phyloP scores from a whole-genome alignment of 306 rosid genomes.

The Biancaea sappan region DNA sequence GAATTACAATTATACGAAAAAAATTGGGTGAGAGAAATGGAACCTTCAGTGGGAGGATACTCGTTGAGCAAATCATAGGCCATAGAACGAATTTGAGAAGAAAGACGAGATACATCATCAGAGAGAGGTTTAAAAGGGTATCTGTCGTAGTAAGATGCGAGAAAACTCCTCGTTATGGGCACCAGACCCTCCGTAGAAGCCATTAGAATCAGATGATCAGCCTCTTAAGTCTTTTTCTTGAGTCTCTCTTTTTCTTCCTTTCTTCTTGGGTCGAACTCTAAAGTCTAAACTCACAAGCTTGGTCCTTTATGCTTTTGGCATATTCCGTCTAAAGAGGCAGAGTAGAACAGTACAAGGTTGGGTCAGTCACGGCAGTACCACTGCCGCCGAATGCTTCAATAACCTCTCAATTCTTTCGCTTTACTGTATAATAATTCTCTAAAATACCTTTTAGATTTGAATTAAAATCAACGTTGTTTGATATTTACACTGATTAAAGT shows the following conservation, averaged over 20 bases:
- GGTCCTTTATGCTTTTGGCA: background rate
- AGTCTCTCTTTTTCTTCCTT: background rate
- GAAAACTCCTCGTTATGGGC: constrained; percentile 78
- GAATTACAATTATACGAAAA: background rate
- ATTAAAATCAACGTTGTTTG: too few species aligned
- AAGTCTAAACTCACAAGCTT: background rate
- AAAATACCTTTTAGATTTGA: too few species aligned
- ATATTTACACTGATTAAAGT: too few species aligned
- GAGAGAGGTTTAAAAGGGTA: constrained; percentile 76
- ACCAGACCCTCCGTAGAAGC: constrained; percentile 90
- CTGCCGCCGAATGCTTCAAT: background rate
- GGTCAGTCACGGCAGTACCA: background rate
- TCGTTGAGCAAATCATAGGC: constrained; percentile 49
- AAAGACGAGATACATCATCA: constrained; percentile 61
- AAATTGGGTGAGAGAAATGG: background rate
- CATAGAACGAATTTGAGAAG: constrained; percentile 65
- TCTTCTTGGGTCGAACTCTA: background rate
- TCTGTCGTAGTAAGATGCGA: constrained; percentile 79
- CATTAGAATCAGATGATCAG: constrained; percentile 49
- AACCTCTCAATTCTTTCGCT: too few species aligned
- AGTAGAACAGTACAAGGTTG: background rate
- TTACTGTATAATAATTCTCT: too few species aligned
- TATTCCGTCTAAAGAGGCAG: constrained; percentile 1
- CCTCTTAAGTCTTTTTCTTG: background rate
- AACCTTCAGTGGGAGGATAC: constrained; percentile 65